Percentiles rank a stretch among this genome's conserved stretches.
phyloP scores from a whole-genome alignment of 2,329 filamentous ascomycete species.

The Apiospora phragmitis region DNA sequence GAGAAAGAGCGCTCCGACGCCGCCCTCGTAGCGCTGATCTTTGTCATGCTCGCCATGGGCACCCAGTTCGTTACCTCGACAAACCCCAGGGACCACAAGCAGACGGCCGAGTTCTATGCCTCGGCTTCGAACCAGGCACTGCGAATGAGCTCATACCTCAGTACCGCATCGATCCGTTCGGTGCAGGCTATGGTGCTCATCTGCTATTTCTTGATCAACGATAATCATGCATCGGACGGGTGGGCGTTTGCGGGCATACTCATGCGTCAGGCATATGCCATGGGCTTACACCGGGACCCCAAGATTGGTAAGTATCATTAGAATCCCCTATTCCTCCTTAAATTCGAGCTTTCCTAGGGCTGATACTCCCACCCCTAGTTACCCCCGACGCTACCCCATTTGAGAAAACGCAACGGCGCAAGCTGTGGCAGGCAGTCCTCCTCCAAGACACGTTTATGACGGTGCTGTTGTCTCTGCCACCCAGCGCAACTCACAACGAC shows the following conservation, averaged over 20 bases:
- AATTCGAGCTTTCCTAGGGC: background rate
- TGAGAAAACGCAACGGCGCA: conserved; percentile 77
- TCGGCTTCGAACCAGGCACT: conserved; percentile 78
- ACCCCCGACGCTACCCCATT: conserved; percentile 65
- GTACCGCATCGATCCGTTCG: conserved; percentile 69
- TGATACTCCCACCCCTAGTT: conserved; percentile 37
- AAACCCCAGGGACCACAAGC: conserved; percentile 62
- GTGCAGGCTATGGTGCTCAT: conserved; percentile 83
- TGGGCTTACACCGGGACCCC: conserved; percentile 78
- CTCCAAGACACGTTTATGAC: conserved; percentile 82
- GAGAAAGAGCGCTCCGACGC: conserved; percentile 66
- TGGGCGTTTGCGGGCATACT: conserved; percentile 81
- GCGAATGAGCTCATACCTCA: conserved; percentile 74
- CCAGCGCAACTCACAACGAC: conserved; percentile 77
- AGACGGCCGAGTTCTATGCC: conserved; percentile 79
- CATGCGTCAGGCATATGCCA: conserved; percentile 76
- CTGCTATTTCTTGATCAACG: conserved; percentile 82
- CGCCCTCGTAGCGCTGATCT: conserved; percentile 70
- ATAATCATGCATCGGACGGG: conserved; percentile 80
- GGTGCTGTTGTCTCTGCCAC: conserved; percentile 74
- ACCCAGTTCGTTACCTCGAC: conserved; percentile 71
- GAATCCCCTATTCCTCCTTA: background rate
- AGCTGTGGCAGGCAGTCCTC: conserved; percentile 80
- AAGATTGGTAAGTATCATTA: conserved; percentile 56
- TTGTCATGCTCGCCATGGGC: conserved; percentile 75